Base-by-base conservation (phyloP, 1,284 basidiomycete genomes). In the Melampsora americana region DNA sequence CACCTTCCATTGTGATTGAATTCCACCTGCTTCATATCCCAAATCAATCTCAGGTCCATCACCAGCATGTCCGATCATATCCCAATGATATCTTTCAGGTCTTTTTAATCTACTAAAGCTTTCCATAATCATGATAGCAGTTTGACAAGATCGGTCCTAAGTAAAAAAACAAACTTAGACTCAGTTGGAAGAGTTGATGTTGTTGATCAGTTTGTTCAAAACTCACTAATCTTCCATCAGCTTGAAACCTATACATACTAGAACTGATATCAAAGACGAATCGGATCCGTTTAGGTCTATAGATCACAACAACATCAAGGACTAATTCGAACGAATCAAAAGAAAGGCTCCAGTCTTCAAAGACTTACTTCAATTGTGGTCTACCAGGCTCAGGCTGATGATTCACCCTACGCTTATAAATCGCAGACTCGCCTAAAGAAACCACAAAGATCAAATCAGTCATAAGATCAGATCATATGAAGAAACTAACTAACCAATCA, bases 241-340 rank as follows among this genome's bases (percentile, higher is more conserved):
- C 82, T 69, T 81, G 80, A 80, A 82, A 82, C 61, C 79, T 77
- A 70, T 82, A 82, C 82, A 82, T 82, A 50, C 77, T 78, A 0
- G 79, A 53, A 20, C 50, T 80, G 1, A 81, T 76, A 77, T 84
- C 83, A 20, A 84, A 78, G 0, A 84, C 80, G 70, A 84, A 80
- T 1, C 83, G 79, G 62, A 84, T 82, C 1, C 83, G 79, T 70
- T 84, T 84, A 0, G 83, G 83, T 77, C 83, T 84, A 42, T 82
- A 77, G 68, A 69, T 81, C 82, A 53, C 50, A 53, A 53, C 1
- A 53, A 9, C 35, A 39, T 39, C 39, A 39, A 39, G 7, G 39
- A 9, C 39, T 39, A 3, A 39, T 39, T 12, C 7, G 12, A 39
- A 9, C 7, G 12, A 39, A 39, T 39, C 39, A 39, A 6, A n/a